These are phyloP conservation scores for Colletotrichum scovillei DNA, from an alignment of 2,329 filamentous ascomycete genomes.

Conservation along the genomic window DNA sequence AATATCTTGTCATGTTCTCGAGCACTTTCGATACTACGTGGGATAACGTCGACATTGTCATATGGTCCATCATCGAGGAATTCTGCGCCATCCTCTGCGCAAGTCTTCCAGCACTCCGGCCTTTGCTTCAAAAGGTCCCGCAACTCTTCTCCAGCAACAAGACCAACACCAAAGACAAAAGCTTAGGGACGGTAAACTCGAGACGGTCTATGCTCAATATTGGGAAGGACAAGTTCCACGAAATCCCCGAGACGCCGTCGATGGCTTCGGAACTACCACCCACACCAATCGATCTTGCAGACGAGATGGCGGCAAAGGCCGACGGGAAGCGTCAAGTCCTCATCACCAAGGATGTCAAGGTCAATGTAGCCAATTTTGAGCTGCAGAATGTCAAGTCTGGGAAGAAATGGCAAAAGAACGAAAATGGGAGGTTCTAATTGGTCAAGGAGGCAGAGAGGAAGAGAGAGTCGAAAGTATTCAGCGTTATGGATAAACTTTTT, in stretches of 20 bases:
- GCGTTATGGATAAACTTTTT: neutral
- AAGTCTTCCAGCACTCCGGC: constrained; percentile 54
- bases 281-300: constrained; percentile 28
- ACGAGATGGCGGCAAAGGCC: constrained; percentile 27
- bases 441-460: neutral
- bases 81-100: constrained; percentile 54
- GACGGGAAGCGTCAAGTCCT: constrained; percentile 27
- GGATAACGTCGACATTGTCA: constrained; percentile 44
- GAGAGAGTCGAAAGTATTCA: neutral
- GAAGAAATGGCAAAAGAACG: constrained; percentile 14
- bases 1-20: constrained; percentile 35
- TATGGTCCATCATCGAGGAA: constrained; percentile 47
- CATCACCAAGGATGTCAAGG: constrained; percentile 1
- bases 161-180: constrained; percentile 7
- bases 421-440: neutral
- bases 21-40: constrained; percentile 41
- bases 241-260: neutral
- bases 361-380: neutral
- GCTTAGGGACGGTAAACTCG: neutral
- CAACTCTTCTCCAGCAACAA: constrained; percentile 25
- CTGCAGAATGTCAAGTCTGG: constrained; percentile 2
- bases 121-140: constrained; percentile 44
- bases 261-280: neutral
- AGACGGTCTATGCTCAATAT: constrained; percentile 15
- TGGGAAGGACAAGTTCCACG: constrained; percentile 17